A percentile compares a stretch with the other conserved stretches of the same genome.
Conservation (phyloP, 1,139 yeast species). For the Trichomonascaceae sp. region DNA sequence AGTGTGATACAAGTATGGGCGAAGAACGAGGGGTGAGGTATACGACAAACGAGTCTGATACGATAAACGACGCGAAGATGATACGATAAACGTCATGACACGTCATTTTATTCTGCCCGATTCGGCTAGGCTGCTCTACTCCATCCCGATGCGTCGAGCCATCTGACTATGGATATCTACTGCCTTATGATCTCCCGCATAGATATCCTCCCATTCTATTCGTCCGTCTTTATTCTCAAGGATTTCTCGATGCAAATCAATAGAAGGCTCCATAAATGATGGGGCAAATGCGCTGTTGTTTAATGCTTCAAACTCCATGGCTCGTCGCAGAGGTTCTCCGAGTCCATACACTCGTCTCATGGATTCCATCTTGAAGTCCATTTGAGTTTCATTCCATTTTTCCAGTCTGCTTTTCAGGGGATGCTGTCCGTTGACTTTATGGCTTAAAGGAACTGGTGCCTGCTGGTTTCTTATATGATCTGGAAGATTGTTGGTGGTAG, state of each 20-base stretch:
- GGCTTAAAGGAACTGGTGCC: constrained; percentile 38
- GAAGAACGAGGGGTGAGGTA: too few relatives aligned
- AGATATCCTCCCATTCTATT: constrained; percentile 93
- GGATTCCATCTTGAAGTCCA: constrained; percentile 63
- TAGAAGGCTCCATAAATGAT: constrained; percentile 48
- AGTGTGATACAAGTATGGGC: constrained; percentile 68
- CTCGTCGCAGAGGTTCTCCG: constrained; percentile 87
- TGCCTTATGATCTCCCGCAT: constrained; percentile 36
- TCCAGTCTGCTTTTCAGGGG: constrained; percentile 73
- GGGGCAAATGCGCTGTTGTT: constrained; percentile 69
- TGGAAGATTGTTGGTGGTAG: constrained; percentile 26
- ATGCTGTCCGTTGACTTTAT: constrained; percentile 75
- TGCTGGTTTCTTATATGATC: constrained; percentile 26
- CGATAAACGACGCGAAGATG: too few relatives aligned
- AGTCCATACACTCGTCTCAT: constrained; percentile 84
- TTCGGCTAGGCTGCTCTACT: too few relatives aligned
- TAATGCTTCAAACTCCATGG: constrained; percentile 79
- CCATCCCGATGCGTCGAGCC: constrained; percentile 60
- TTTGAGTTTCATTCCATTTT: constrained; percentile 78
- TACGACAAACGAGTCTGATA: too few relatives aligned
- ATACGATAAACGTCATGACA: too few relatives aligned
- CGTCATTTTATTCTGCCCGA: too few relatives aligned
- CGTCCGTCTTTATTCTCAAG: constrained; percentile 66
- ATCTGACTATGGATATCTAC: constrained; percentile 58
- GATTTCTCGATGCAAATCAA: constrained; percentile 66